A percentile compares a stretch with the other conserved stretches of the same genome.
Evolutionary conservation across 768 basidiomycete genomes (phyloP).

Genomic region (Pisolithus tinctorius): DNA sequence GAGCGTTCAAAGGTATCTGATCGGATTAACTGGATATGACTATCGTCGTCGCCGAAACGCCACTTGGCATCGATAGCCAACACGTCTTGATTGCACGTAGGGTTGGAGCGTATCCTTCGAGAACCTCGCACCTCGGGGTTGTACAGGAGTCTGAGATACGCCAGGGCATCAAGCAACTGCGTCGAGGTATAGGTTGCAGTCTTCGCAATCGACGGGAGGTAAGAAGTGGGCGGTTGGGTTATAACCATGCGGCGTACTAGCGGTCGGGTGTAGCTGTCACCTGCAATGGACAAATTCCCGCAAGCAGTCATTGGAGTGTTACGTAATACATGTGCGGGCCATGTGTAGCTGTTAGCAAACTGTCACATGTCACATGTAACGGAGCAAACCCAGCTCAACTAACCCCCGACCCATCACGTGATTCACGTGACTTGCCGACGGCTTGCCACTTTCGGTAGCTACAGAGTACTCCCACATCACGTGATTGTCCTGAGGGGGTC

Average conservation of each 20-base stretch:
- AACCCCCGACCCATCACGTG: no score
- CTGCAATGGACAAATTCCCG: no score
- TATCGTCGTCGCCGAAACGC: not conserved
- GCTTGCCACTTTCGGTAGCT: no score
- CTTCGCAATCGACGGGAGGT: constrained; percentile 47
- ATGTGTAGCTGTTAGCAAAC: no score
- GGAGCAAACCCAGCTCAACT: no score
- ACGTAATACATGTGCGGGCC: no score
- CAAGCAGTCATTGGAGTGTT: no score
- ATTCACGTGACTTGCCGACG: no score
- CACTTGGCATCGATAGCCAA: not conserved
- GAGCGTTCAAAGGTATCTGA: constrained; percentile 64
- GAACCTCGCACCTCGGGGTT: constrained; percentile 58
- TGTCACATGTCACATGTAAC: no score
- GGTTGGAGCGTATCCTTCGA: constrained; percentile 28
- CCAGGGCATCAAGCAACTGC: constrained; percentile 38
- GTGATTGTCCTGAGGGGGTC: no score
- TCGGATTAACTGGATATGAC: constrained; percentile 29
- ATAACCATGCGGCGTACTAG: not conserved
- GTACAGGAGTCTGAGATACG: constrained; percentile 49
- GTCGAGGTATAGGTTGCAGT: constrained; percentile 31
- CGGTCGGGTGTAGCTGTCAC: no score
- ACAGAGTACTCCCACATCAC: no score
- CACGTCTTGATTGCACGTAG: not conserved
- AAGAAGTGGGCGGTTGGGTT: constrained; percentile 38